phyloP scores from a whole-genome alignment of 805 yeast genomes.

The Naumovozyma baii region DNA sequence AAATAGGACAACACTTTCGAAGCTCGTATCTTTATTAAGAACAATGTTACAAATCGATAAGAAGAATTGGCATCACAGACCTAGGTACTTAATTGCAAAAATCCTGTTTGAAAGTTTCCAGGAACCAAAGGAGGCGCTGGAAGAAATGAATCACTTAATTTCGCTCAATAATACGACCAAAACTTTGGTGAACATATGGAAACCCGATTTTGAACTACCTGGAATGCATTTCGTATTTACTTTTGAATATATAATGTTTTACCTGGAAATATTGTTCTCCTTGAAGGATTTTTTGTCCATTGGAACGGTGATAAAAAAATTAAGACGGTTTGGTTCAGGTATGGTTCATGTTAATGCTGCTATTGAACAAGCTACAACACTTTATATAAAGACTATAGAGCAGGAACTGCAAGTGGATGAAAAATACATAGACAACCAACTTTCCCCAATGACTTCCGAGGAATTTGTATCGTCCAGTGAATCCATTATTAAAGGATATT shows the following conservation, averaged over 20 bases:
- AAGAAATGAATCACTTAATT: constrained; percentile 55
- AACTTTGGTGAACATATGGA: constrained; percentile 80
- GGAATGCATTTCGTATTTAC: constrained; percentile 86
- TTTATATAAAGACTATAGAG: constrained; percentile 17
- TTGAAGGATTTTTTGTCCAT: constrained; percentile 51
- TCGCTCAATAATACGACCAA: constrained; percentile 59
- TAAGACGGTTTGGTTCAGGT: constrained; percentile 69
- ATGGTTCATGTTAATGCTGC: constrained; percentile 41
- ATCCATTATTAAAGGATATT: constrained; percentile 12
- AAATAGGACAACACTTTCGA: constrained; percentile 28
- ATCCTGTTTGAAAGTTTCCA: constrained; percentile 47
- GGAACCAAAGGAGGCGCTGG: constrained; percentile 45
- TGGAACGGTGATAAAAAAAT: constrained; percentile 52
- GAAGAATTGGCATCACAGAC: constrained; percentile 87
- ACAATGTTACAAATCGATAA: constrained; percentile 53
- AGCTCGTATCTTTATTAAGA: constrained; percentile 38
- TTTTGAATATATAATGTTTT: constrained; percentile 56
- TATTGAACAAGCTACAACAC: constrained; percentile 18
- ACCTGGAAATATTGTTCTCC: constrained; percentile 44
- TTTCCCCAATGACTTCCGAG: constrained; percentile 21
- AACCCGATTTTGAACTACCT: constrained; percentile 82
- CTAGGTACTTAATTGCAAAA: constrained; percentile 60
- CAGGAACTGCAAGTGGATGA: constrained; percentile 17
- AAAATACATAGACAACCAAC: constrained; percentile 19
- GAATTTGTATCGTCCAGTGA: constrained; percentile 18